Conservation (phyloP, 345 rosid species). For the Lagerstroemia speciosa region DNA sequence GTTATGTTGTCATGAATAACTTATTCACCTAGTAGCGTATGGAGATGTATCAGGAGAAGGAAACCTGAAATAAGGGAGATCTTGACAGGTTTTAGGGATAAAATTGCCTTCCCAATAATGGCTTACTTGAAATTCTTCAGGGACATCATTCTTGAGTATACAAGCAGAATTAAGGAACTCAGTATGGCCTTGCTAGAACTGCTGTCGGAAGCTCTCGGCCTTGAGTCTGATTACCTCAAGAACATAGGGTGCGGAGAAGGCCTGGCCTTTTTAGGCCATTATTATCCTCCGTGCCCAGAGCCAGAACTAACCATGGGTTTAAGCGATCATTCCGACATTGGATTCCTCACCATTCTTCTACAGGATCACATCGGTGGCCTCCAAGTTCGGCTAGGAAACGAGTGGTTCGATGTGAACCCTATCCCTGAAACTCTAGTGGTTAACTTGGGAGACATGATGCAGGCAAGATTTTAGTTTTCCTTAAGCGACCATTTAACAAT, state of each 20-base stretch:
- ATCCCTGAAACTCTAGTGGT: conserved; percentile 15
- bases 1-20: background rate
- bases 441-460: conserved; percentile 24
- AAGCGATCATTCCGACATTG: conserved; percentile 21
- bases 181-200: conserved; percentile 16
- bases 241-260: conserved; percentile 22
- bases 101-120: background rate
- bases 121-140: conserved; percentile 13
- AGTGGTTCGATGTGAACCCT: conserved; percentile 25
- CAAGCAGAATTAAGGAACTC: conserved; percentile 7
- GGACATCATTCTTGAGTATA: conserved; percentile 19
- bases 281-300: conserved; percentile 38
- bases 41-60: no score
- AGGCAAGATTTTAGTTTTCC: conserved; percentile 10
- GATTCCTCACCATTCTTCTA: conserved; percentile 23
- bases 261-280: conserved; percentile 12
- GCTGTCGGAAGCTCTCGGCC: conserved; percentile 33
- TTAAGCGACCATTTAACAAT: background rate
- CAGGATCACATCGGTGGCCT: conserved; percentile 34
- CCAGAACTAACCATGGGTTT: conserved; percentile 27
- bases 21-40: background rate
- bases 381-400: conserved; percentile 20
- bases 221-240: conserved; percentile 11
- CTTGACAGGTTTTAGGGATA: background rate
- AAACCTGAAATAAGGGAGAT: background rate